phyloP scores from a whole-genome alignment of 2,329 filamentous ascomycete species.

The Penicillium sp. region DNA sequence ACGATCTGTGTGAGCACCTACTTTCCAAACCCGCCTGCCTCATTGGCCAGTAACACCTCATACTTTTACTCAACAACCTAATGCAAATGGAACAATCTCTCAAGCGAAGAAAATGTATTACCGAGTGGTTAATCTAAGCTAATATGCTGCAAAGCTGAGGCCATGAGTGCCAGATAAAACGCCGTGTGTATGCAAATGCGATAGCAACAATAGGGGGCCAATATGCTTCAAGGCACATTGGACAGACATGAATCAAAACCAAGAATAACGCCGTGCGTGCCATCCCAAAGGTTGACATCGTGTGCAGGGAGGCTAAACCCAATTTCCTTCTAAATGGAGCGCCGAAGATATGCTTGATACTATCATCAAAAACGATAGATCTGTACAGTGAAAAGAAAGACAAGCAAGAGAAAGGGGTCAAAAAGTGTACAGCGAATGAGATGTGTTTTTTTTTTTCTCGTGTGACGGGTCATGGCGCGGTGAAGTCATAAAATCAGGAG shows the following conservation, averaged over 20 bases:
- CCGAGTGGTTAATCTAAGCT: not conserved
- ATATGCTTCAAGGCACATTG: not conserved
- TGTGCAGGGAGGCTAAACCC: constrained; percentile 10
- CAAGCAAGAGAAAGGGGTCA: constrained; percentile 3
- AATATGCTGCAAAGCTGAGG: constrained; percentile 4
- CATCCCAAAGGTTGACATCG: constrained; percentile 1
- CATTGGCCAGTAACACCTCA: no score
- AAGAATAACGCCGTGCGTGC: constrained; percentile 16
- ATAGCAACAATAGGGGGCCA: constrained; percentile 7
- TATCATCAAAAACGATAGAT: constrained; percentile 10
- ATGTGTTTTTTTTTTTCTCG: constrained; percentile 19
- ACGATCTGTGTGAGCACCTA: no score
- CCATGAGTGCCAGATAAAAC: constrained; percentile 2
- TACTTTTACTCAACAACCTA: no score
- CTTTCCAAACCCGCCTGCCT: no score
- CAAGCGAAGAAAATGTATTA: not conserved
- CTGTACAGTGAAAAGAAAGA: constrained; percentile 15
- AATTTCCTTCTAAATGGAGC: constrained; percentile 19
- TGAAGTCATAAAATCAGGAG: constrained; percentile 26
- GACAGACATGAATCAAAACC: not conserved
- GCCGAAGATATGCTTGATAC: constrained; percentile 19
- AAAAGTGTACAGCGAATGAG: constrained; percentile 23
- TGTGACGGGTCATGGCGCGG: constrained; percentile 28
- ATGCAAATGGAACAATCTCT: not conserved
- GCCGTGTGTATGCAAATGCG: constrained; percentile 30